Evolutionary conservation across 768 basidiomycete genomes (phyloP), one percentile per base, ranked within the genome.

Genomic region (Serendipita sp.): DNA sequence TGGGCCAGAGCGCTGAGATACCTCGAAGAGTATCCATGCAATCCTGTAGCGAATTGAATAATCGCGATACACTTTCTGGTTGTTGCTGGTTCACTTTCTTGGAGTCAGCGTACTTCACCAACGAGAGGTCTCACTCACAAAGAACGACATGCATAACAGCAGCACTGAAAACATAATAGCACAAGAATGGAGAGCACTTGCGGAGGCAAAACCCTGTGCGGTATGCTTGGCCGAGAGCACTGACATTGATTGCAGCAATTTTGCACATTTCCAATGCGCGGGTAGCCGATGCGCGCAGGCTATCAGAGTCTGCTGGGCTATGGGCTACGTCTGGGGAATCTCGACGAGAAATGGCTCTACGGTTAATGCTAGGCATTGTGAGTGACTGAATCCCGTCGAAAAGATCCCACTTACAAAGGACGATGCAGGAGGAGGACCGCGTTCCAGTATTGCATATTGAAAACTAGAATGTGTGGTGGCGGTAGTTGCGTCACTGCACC

Each of bases 81-180:
- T 81, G 80, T 14, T 38, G 34, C 62, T 87, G 74, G 4, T 81
- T 83, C 70, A 90, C 88, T 90, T 66, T 3, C 60, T n/a, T 65
- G 65, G 28, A 22, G 60, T 30, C 20, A 20, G 62, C 61, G 60
- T 31, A 34, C 33, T 60, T 51, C 3, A 4, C 7, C 17, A 5
- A 7, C 34, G 5, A 58, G 20, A n/a, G 20, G 26, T 28, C 3
- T 64, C 33, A 72, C 83, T 65, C 71, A 87, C 88, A 69, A 17
- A 85, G 86, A 66, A 86, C 74, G 44, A 88, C 79, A 68, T 90
- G 86, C 86, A 88, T 87, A 67, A 89, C 85, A 30, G 88, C 83
- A 62, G 87, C 82, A 66, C 79, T 80, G 31, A 89, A 78, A 22
- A 88, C 75, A 71, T 84, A 86, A 7, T 84, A 81, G 7, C 84